Percentiles rank a stretch among this genome's conserved stretches.
phyloP scores from a whole-genome alignment of 1,284 basidiomycete species.

The Jaminaea rosea region DNA sequence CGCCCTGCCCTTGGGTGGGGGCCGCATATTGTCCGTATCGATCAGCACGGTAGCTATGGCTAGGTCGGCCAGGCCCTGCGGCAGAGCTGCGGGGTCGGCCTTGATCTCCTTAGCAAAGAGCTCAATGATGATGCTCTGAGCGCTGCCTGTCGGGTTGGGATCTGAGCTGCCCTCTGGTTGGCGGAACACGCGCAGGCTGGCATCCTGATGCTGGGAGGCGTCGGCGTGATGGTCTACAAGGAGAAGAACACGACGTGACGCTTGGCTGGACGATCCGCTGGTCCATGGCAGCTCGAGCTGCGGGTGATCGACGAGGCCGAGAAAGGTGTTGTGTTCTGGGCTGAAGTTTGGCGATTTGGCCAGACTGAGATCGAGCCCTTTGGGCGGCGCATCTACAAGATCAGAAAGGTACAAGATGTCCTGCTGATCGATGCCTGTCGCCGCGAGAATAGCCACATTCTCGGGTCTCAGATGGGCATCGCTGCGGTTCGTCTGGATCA shows the following conservation, averaged over 20 bases:
- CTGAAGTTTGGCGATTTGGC: conserved; percentile 11
- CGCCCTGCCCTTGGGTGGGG: conserved; percentile 25
- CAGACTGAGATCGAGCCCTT: conserved; percentile 8
- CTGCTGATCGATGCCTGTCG: conserved; percentile 37
- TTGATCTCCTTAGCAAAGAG: conserved; percentile 14
- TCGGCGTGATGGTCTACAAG: conserved; percentile 93
- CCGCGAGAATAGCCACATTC: conserved; percentile 52
- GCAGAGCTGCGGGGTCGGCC: conserved; percentile 7
- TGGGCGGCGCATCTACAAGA: neutral
- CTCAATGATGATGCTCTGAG: conserved; percentile 10
- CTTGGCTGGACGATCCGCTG: conserved; percentile 8
- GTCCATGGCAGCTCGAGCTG: conserved; percentile 22
- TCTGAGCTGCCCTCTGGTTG: conserved; percentile 12
- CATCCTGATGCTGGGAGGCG: conserved; percentile 58
- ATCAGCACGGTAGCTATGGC: conserved; percentile 49
- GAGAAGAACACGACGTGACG: conserved; percentile 56
- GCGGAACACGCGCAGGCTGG: conserved; percentile 25
- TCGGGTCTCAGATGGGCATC: conserved; percentile 76
- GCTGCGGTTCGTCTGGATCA: conserved; percentile 62
- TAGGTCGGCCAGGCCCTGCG: conserved; percentile 24
- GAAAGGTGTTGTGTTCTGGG: conserved; percentile 11
- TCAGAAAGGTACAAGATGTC: conserved; percentile 36
- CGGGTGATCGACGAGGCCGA: conserved; percentile 74
- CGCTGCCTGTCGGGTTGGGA: conserved; percentile 15
- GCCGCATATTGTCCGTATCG: conserved; percentile 48